phyloP scores from a whole-genome alignment of 1,284 basidiomycete species.

The Termitomyces sp. region DNA sequence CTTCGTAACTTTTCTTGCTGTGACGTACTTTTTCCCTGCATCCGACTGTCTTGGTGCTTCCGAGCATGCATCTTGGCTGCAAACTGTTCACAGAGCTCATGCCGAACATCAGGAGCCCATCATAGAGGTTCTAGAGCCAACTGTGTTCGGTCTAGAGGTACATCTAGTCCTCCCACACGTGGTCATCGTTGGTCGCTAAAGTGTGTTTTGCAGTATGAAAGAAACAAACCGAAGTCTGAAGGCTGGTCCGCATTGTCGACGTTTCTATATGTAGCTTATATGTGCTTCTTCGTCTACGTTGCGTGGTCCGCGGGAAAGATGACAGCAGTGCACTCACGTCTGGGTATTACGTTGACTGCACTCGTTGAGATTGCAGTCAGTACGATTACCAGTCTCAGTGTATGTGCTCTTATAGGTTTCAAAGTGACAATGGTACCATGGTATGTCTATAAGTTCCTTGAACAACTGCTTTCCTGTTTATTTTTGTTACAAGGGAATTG shows the following conservation, averaged over 20 bases:
- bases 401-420: constrained; percentile 83
- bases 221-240: constrained; percentile 34
- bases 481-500: constrained; percentile 52
- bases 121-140: constrained; percentile 51
- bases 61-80: constrained; percentile 61
- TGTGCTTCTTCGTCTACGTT: constrained; percentile 75
- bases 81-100: constrained; percentile 46
- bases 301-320: constrained; percentile 74
- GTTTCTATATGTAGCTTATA: constrained; percentile 78
- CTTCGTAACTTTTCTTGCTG: constrained; percentile 63
- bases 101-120: constrained; percentile 39
- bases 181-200: neutral
- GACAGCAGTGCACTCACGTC: constrained; percentile 83
- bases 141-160: constrained; percentile 68
- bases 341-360: constrained; percentile 92
- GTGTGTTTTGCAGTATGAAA: constrained; percentile 41
- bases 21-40: constrained; percentile 77
- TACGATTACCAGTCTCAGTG: constrained; percentile 89
- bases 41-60: constrained; percentile 58
- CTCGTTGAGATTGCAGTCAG: constrained; percentile 87
- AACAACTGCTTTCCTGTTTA: constrained; percentile 3
- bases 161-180: constrained; percentile 3
- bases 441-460: constrained; percentile 35
- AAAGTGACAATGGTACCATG: constrained; percentile 85
- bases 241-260: constrained; percentile 59